Base-by-base conservation (phyloP, 495 filamentous ascomycete genomes). In the Lasiosphaeria ovina region DNA sequence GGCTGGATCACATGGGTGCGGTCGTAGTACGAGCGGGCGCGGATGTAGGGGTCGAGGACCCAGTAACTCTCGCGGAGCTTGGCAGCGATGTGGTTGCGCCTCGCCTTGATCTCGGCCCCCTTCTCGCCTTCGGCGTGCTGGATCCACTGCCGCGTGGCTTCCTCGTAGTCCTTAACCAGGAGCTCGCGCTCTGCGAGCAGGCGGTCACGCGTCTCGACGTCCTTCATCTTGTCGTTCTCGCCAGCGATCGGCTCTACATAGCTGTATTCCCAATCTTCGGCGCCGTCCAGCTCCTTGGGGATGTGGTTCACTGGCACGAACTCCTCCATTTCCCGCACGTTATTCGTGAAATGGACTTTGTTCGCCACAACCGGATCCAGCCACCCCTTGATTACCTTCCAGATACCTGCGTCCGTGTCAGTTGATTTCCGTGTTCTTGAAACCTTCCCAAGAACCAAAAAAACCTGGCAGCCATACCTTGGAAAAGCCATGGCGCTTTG, bases 401-500 rank as follows among this genome's bases (percentile, higher is more conserved):
- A 91, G 59, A 91, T 87, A 44, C 87, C 87, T 89, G 57, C 17
- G 4, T 24, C 24, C 24, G 24, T 33, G 54, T 51, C 16, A 4
- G 17, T 51, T 51, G 32, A 65, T 59, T 35, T n/a, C 8, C 33
- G 4, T 10, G 17, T 50, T 36, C 31, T 51, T n/a, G 33, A 40
- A 42, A 8, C 4, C 2, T 47, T 14, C 16, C 5, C 16, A 32
- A 32, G 44, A 50, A 12, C n/a, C 6, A 1, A n/a, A 51, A 14
- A 14, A 0, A 36, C 77, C 1, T 24, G 24, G 24, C 24, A 24
- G 24, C 24, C 24, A n/a, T 64, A 89, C 90, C 87, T 76, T 94
- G 91, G 78, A 98, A 98, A 42, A 98, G 77, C 94, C 93, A 98
- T 4, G 94, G 94, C 0, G 94, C 87, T 73, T 97, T 96, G 77